Conservation (phyloP, 208 protist species). For the Acanthamoeba quina region DNA sequence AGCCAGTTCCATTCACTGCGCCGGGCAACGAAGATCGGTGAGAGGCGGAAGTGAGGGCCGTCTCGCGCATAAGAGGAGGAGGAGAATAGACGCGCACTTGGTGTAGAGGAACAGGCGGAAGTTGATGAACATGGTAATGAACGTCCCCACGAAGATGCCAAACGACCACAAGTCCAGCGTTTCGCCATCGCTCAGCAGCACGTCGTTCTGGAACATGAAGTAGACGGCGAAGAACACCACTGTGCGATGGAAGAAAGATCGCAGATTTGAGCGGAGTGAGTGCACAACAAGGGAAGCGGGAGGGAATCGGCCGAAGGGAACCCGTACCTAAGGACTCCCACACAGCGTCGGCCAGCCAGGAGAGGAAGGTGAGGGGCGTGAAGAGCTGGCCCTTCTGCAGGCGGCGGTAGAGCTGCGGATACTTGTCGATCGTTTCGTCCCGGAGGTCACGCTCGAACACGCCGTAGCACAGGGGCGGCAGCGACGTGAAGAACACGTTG, state of each 20-base stretch:
- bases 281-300: not conserved
- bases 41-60: not conserved
- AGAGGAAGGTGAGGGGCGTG: constrained; percentile 31
- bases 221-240: constrained; percentile 30
- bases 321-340: constrained; percentile 25
- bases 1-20: constrained; percentile 35
- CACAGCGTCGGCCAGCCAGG: constrained; percentile 39
- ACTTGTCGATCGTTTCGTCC: constrained; percentile 18
- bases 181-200: not conserved
- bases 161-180: constrained; percentile 29
- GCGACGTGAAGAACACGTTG: constrained; percentile 91
- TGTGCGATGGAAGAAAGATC: not conserved
- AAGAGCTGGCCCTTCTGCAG: constrained; percentile 3
- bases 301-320: not conserved
- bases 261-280: not conserved
- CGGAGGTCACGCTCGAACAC: constrained; percentile 88
- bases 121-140: constrained; percentile 35
- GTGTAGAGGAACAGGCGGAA: constrained; percentile 42
- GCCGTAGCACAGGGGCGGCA: constrained; percentile 88
- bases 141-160: not conserved
- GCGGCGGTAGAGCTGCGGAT: constrained; percentile 8
- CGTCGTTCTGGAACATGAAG: not conserved
- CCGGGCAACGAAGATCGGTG: not conserved
- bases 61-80: not conserved
- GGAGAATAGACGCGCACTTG: not conserved